Evolutionary conservation across 2,329 filamentous ascomycete genomes (phyloP), one percentile per base, ranked within the genome.

Genomic region (Colletotrichum gloeosporioides): DNA sequence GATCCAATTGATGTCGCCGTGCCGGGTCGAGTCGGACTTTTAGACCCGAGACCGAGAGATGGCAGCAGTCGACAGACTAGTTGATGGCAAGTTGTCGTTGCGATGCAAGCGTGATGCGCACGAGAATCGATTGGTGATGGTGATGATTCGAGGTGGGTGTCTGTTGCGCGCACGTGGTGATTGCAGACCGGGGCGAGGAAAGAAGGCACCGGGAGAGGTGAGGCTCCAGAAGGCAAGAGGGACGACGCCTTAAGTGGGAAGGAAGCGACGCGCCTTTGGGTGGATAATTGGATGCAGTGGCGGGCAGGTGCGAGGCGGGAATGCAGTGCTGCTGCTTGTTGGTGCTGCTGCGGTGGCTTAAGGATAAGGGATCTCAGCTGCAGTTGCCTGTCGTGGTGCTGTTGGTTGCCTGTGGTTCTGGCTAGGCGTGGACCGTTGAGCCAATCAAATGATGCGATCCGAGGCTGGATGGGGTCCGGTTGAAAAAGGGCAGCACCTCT

Each of bases 301-400:
- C 70, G 18, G 74, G 57, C 65, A 69, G 74, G 74, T 76, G 70
- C 65, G 64, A 69, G 71, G 65, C 74, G 74, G 74, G 74, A 76
- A 76, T 76, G 74, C 71, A 61, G 74, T 76, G 70, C 57, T 74
- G 74, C 72, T 59, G 64, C 39, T 44, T 44, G 39, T 44, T 44
- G 39, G 18, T 76, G 39, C 25, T 61, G 57, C 59, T n/a, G 31
- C 13, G 44, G 44, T 63, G 59, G 59, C 34, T 32, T 55, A 36
- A 36, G 68, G 29, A 36, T 61, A 34, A 31, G 44, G 65, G 44
- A 31, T 39, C 62, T 64, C n/a, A 32, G 59, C 29, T 63, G 59
- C 18, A 34, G 22, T 64, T 34, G 62, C 62, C 59, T 64, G 34
- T 57, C 32, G 49, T 71, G 61, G 68, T 71, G 49, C 49, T 62